Base-by-base conservation (phyloP, 768 basidiomycete genomes). In the Royoungia palumana region DNA sequence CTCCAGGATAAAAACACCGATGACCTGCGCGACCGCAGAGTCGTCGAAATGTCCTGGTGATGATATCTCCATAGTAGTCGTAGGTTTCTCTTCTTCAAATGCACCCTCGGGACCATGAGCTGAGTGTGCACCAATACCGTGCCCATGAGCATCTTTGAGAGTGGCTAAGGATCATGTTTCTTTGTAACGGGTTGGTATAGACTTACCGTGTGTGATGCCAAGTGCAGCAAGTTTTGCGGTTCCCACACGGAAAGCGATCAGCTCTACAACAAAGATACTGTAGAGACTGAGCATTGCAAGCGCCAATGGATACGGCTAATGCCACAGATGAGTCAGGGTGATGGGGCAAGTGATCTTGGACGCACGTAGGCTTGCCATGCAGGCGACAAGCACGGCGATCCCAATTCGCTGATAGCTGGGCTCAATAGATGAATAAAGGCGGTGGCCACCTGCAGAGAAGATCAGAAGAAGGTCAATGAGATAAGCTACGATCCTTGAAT, bases 1-100 rank as follows among this genome's bases (percentile, higher is more conserved):
- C 64, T 99, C 95, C 40, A 99, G 74, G 49, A 97, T 94, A 28
- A 80, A 89, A 39, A 99, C 78, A 12, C 93, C 94, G 40, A 96
- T 75, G 32, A 94, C 67, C 65, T 94, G 92, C 2, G 89, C 83
- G 8, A 72, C 47, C 3, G 79, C 69, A 19, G 71, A 70, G 34
- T 82, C 76, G 41, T 74, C 67, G 4, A 67, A 60, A 27, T 57
- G 39, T 10, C n/a, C 37, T 27, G 46, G 30, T 35, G 51, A 20
- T 7, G 55, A 56, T 2, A 39, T 52, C 40, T 72, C 71, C 16
- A 64, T 41, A 49, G 75, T 70, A 22, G 65, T 38, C 1, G 11
- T 6, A 10, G 40, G 46, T 27, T 54, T 56, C 9, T 56, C 47
- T 7, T 59, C 50, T 16, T 9, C 47, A 1, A 0, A n/a, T n/a